Base-by-base conservation (phyloP, 495 filamentous ascomycete species). In the Talaromyces wortmannii region DNA sequence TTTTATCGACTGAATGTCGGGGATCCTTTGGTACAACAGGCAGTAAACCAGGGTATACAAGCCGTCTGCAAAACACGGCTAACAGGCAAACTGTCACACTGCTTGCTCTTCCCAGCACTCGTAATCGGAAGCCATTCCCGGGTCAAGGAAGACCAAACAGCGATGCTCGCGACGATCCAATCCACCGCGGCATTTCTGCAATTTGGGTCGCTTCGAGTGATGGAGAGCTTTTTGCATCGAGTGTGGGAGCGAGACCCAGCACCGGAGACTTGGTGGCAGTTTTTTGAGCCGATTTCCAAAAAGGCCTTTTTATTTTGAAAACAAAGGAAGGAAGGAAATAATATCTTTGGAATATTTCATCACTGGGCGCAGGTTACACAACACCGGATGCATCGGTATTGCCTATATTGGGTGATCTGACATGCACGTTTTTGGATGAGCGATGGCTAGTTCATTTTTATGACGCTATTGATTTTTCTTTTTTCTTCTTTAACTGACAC, bases 31-130 rank as follows among this genome's bases (percentile, higher is more conserved):
- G 55, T 56, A 8, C 55, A 56, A 45, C 31, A 56, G 31, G 48
- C 55, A 3, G 51, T 47, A 3, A 17, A n/a, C 18, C 15, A 15
- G 12, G 55, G 55, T 0, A 15, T 56, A 6, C 31, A 36, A 23
- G 55, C 55, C 10, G 45, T 56, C 31, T 56, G 55, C 48, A 46
- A 50, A 12, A n/a, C 48, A 7, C 55, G 55, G n/a, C 55, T 56
- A 8, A 44, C 30, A 31, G 55, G 55, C 23, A 56, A 56, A 45
- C 36, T 56, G 0, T 31, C 55, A 3, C 55, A 56, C 17, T 56
- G 55, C 32, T 46, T 56, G 23, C 48, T 56, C 10, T 56, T 56
- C 48, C 55, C 55, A 23, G 48, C 32, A 0, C 47, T 56, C 16
- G 55, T 56, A 47, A 50, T 56, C 15, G 55, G 55, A n/a, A 48